Percentiles rank a stretch among this genome's conserved stretches.
Conservation (phyloP, 2,329 filamentous ascomycete species). For the Penicillium sp. region DNA sequence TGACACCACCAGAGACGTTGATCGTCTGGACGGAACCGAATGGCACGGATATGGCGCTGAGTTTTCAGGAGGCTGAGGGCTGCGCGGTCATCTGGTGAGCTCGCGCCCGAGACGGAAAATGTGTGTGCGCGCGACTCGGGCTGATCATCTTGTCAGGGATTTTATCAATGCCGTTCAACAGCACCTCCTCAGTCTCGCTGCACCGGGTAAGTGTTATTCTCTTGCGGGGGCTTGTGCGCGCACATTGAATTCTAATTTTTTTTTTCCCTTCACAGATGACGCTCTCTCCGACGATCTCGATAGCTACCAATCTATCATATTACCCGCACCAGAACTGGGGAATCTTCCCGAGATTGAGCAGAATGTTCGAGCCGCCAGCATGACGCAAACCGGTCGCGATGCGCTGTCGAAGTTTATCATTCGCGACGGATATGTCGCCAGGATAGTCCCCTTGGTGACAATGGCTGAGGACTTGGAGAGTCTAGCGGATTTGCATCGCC, state of each 20-base stretch:
- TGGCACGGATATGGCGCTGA: slow-evolving; percentile 92
- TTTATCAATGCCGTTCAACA: slow-evolving; percentile 84
- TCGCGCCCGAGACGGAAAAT: neutral
- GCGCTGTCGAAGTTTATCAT: slow-evolving; percentile 82
- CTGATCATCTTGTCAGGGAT: slow-evolving; percentile 55
- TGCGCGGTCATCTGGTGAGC: slow-evolving; percentile 82
- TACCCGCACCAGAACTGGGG: slow-evolving; percentile 74
- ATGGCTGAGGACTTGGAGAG: slow-evolving; percentile 90
- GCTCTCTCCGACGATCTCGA: slow-evolving; percentile 87
- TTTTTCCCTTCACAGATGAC: slow-evolving; percentile 56
- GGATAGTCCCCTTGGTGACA: slow-evolving; percentile 77
- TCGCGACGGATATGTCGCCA: slow-evolving; percentile 76
- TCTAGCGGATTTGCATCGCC: slow-evolving; percentile 73
- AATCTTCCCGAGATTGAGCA: slow-evolving; percentile 80
- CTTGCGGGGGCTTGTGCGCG: neutral
- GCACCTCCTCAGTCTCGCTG: slow-evolving; percentile 58
- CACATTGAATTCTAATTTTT: slow-evolving; percentile 3
- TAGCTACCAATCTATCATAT: slow-evolving; percentile 59
- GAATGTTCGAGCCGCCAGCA: slow-evolving; percentile 71
- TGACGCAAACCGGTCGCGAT: slow-evolving; percentile 70
- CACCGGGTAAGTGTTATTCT: slow-evolving; percentile 51
- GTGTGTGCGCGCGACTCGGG: slow-evolving; percentile 13
- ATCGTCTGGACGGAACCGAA: slow-evolving; percentile 96
- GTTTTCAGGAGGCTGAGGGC: slow-evolving; percentile 94
- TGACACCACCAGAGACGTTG: slow-evolving; percentile 65